phyloP scores from a whole-genome alignment of 176 grass and related monocot genomes.

The Elymus sibiricus region DNA sequence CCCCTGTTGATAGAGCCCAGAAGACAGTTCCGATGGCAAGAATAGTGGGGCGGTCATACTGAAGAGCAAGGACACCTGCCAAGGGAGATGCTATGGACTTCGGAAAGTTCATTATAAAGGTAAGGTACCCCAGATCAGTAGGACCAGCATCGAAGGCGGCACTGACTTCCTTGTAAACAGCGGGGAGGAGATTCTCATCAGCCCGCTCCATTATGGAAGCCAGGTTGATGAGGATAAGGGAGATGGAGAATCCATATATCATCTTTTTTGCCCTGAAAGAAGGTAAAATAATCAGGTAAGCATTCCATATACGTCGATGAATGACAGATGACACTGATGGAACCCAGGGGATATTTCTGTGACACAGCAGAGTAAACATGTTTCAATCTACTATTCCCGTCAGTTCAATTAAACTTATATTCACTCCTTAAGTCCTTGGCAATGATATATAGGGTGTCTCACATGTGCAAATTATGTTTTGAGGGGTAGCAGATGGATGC shows the following conservation, averaged over 20 bases:
- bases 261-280: constrained; percentile 72
- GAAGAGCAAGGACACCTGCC: constrained; percentile 80
- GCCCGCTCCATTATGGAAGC: constrained; percentile 92
- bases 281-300: neutral
- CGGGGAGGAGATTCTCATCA: constrained; percentile 93
- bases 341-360: neutral
- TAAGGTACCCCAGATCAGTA: constrained; percentile 93
- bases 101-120: constrained; percentile 93
- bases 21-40: constrained; percentile 74
- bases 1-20: constrained; percentile 91
- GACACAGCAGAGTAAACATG: neutral
- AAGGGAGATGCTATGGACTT: constrained; percentile 88
- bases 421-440: neutral
- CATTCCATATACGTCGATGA: neutral
- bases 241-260: constrained; percentile 74
- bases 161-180: constrained; percentile 99
- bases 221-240: constrained; percentile 95
- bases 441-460: neutral
- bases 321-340: neutral
- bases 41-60: constrained; percentile 78
- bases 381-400: neutral
- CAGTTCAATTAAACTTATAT: neutral
- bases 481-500: neutral
- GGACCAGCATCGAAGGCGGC: constrained; percentile 85
- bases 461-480: neutral